Evolutionary conservation across 805 yeast genomes (phyloP).

Genomic region (Henningerozyma blattae): DNA sequence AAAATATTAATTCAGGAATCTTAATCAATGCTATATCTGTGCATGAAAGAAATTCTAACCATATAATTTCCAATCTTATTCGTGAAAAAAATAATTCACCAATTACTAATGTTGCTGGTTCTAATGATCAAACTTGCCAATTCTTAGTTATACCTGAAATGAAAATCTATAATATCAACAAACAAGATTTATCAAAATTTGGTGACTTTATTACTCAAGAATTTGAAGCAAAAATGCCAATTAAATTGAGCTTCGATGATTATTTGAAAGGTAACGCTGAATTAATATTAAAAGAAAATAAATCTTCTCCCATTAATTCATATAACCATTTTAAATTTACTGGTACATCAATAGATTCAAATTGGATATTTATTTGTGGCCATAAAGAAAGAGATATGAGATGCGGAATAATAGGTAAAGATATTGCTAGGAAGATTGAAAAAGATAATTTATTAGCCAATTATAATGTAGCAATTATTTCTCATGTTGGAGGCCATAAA

Average conservation of each 20-base stretch:
- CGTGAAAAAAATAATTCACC: no score
- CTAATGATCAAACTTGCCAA: constrained; percentile 2
- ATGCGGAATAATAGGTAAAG: constrained; percentile 17
- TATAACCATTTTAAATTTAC: constrained; percentile 2
- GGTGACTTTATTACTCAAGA: constrained; percentile 13
- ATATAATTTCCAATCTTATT: neutral
- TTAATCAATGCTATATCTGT: constrained; percentile 11
- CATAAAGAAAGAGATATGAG: constrained; percentile 17
- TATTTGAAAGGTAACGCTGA: neutral
- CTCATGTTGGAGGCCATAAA: constrained; percentile 79
- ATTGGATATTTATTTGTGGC: constrained; percentile 18
- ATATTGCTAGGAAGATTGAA: constrained; percentile 7
- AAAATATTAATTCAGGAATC: constrained; percentile 7
- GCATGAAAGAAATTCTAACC: constrained; percentile 1
- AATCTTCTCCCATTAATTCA: neutral
- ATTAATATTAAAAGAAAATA: neutral
- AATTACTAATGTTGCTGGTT: no score
- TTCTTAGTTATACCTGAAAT: constrained; percentile 13
- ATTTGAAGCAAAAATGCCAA: neutral
- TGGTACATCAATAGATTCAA: constrained; percentile 2
- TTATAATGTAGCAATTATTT: constrained; percentile 40
- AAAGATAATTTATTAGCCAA: constrained; percentile 8
- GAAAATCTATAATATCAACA: constrained; percentile 10
- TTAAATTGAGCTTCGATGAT: constrained; percentile 1
- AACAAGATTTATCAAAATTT: constrained; percentile 7